Conservation (phyloP, 139 green algal genomes). For the Micromonas commoda region DNA sequence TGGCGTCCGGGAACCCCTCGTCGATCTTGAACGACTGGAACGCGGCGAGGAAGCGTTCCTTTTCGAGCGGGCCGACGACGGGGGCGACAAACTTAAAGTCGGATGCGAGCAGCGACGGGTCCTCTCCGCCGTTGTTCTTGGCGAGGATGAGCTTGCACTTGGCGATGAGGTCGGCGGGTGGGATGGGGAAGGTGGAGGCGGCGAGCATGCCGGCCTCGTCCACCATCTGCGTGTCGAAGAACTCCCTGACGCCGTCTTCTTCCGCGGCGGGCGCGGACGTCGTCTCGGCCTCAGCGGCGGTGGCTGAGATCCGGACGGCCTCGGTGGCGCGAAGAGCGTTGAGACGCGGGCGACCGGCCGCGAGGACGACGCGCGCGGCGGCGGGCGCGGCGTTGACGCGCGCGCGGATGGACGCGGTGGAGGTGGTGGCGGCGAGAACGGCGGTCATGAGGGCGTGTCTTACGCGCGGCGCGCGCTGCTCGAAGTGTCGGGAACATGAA, state of each 20-base stretch:
- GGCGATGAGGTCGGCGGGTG: constrained; percentile 12
- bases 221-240: background rate
- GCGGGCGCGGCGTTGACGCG: too few species aligned
- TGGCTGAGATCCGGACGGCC: background rate
- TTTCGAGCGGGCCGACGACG: constrained; percentile 30
- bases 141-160: background rate
- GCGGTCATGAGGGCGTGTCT: too few species aligned
- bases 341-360: background rate
- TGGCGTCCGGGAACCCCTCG: constrained; percentile 49
- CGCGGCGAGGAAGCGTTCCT: constrained; percentile 27
- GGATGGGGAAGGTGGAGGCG: constrained; percentile 1
- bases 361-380: background rate
- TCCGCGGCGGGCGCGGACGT: background rate
- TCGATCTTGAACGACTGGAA: constrained; percentile 42
- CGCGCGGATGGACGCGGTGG: too few species aligned
- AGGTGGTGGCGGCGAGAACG: too few species aligned
- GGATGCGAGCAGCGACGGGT: constrained; percentile 16
- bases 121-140: constrained; percentile 17
- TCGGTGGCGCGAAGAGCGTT: background rate
- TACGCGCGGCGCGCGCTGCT: too few species aligned
- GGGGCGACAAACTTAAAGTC: constrained; percentile 38
- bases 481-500: too few species aligned
- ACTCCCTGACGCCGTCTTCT: background rate
- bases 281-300: background rate
- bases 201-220: constrained; percentile 14